These are phyloP conservation scores for barrel medic (Medicago truncatula) DNA, from an alignment of 306 rosid species.

Conservation along the genomic window DNA sequence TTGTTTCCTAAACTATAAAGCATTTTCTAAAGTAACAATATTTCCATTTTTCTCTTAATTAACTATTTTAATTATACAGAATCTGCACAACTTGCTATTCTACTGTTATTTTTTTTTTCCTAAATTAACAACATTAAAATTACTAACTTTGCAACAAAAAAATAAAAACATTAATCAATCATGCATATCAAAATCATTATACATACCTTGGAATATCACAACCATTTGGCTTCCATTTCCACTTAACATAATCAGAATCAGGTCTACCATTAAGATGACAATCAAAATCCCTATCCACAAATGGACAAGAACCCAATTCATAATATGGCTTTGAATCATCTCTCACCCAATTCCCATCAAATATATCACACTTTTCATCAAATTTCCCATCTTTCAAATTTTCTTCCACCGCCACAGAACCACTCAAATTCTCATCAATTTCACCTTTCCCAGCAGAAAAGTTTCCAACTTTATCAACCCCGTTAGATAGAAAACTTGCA, in stretches of 20 bases:
- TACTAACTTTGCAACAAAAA: neutral
- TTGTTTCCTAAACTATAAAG: neutral
- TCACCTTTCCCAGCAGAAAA: slow-evolving; percentile 40
- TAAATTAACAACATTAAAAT: neutral
- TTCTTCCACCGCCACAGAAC: slow-evolving; percentile 22
- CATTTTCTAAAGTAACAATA: neutral
- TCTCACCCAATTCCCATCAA: slow-evolving; percentile 81
- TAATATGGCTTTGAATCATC: slow-evolving; percentile 89
- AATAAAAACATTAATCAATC: slow-evolving; percentile 8
- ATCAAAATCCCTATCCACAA: slow-evolving; percentile 75
- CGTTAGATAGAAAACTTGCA: slow-evolving; percentile 21
- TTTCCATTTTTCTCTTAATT: neutral
- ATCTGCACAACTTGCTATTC: slow-evolving; percentile 16
- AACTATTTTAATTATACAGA: slow-evolving; percentile 8
- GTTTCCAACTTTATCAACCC: slow-evolving; percentile 37
- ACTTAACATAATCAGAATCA: slow-evolving; percentile 69
- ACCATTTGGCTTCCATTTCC: slow-evolving; percentile 93
- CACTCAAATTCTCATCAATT: slow-evolving; percentile 35
- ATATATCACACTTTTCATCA: slow-evolving; percentile 64
- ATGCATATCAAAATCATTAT: neutral
- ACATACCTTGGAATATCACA: slow-evolving; percentile 88
- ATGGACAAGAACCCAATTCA: slow-evolving; percentile 84
- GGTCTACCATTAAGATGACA: slow-evolving; percentile 85
- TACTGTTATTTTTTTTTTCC: neutral
- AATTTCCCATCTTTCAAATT: slow-evolving; percentile 34